Conservation (phyloP, 1,284 basidiomycete genomes). For the Marasmius sp. region DNA sequence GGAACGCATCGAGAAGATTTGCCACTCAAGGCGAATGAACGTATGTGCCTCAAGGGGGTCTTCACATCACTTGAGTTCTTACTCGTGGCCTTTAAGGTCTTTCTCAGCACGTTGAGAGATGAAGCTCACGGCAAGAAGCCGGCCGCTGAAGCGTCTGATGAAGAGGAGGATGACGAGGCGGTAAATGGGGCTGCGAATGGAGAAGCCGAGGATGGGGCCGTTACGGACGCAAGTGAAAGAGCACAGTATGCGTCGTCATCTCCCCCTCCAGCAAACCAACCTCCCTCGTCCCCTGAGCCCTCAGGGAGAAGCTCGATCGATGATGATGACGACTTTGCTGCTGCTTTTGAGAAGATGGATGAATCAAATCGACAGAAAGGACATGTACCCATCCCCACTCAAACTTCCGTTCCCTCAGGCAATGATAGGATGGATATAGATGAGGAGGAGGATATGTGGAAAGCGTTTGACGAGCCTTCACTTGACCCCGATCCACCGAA, state of each 20-base stretch:
- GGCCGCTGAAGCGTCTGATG: conserved; percentile 24
- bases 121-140: conserved; percentile 58
- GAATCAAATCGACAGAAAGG: conserved; percentile 6
- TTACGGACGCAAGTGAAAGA: conserved; percentile 20
- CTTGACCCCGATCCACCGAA: conserved; percentile 15
- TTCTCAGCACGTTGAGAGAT: conserved; percentile 73
- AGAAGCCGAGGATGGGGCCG: conserved; percentile 17
- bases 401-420: conserved; percentile 11
- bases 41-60: conserved; percentile 39
- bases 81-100: conserved; percentile 44
- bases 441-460: conserved; percentile 59
- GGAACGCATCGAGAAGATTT: conserved; percentile 79
- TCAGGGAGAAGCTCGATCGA: conserved; percentile 6
- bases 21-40: conserved; percentile 80
- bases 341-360: conserved; percentile 2
- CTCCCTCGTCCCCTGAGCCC: conserved; percentile 43
- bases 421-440: conserved; percentile 26
- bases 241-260: conserved; percentile 34
- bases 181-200: conserved; percentile 30
- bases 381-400: conserved; percentile 8
- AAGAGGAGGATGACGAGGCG: conserved; percentile 25
- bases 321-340: conserved; percentile 7
- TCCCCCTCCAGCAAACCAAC: conserved; percentile 44
- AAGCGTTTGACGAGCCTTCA: conserved; percentile 34
- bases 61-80: neutral